phyloP scores from a whole-genome alignment of 2,329 filamentous ascomycete genomes.

The Cryphonectria radicalis region DNA sequence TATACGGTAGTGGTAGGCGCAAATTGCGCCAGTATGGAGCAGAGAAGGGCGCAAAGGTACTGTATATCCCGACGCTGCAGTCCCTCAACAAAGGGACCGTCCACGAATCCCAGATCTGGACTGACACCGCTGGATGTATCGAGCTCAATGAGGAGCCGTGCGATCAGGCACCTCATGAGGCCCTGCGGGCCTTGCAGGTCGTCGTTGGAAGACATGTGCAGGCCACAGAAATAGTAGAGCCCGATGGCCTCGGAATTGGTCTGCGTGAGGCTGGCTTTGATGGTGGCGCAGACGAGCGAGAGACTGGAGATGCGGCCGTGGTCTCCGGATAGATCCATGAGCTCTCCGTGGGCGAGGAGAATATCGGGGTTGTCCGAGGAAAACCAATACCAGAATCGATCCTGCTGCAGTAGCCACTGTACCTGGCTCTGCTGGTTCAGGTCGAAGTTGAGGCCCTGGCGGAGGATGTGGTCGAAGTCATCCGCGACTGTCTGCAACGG shows the following conservation, averaged over 20 bases:
- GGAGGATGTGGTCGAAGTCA: background rate
- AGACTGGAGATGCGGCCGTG: background rate
- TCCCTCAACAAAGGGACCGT: background rate
- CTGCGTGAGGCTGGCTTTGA: constrained; percentile 6
- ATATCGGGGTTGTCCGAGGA: background rate
- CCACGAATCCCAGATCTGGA: constrained; percentile 1
- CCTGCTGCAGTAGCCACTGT: background rate
- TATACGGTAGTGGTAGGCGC: background rate
- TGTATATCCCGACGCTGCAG: background rate
- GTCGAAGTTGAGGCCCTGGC: background rate
- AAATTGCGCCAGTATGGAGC: background rate
- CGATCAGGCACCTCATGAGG: constrained; percentile 9
- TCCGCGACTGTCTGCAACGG: background rate
- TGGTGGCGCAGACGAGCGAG: constrained; percentile 9
- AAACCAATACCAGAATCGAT: background rate
- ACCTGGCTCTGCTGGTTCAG: background rate
- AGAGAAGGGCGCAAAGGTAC: background rate
- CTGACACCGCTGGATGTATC: background rate
- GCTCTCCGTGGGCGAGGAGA: background rate
- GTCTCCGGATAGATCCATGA: background rate
- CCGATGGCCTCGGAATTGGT: background rate
- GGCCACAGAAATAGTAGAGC: constrained; percentile 21
- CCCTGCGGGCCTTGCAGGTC: background rate
- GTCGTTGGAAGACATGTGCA: background rate
- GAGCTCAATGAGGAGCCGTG: constrained; percentile 4